Evolutionary conservation across 306 rosid genomes (phyloP), one percentile per base, ranked within the genome.

Genomic region (Arachis hypogaea): DNA sequence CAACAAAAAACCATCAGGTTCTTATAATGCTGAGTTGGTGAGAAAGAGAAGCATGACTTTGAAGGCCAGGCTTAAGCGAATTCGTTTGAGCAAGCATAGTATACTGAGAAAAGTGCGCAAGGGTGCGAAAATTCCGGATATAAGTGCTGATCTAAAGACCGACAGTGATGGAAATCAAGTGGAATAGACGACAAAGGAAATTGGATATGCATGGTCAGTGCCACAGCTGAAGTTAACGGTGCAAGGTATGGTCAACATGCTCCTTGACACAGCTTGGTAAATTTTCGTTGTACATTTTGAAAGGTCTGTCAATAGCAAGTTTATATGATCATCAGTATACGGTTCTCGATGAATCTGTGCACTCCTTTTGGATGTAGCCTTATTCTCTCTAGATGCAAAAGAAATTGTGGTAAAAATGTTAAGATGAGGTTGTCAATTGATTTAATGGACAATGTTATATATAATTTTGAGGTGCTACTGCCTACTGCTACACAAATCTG

Each of bases 121-220:
- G 22, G 91, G 96, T 33, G 93, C 86, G 11, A 83, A 82, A 79
- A 81, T 88, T 71, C 16, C 29, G 11, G 88, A 79, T 38, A 30
- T 75, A 56, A 67, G 68, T 70, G 66, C 66, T 42, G 82, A 74
- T 69, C 43, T 33, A 2, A 56, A 41, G 56, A 30, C 66, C 70
- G 56, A 28, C 43, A 56, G 7, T 9, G 22, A 29, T 49, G 46
- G 56, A 42, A 59, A 60, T 43, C 6, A 59, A 54, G 50, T 33
- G 62, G 51, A 11, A 16, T 38, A 9, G 55, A 36, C 38, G 68
- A 59, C 42, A 11, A 71, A 36, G 47, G 67, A 81, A 65, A 45
- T 22, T 51, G 46, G 50, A 4, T 59, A 42, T 6, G 18, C 54
- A 69, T 66, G 64, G 52, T 76, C 30, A 5, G 41, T 30, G 58